phyloP scores from a whole-genome alignment of 768 basidiomycete genomes.

The Kockovaella imperatae region DNA sequence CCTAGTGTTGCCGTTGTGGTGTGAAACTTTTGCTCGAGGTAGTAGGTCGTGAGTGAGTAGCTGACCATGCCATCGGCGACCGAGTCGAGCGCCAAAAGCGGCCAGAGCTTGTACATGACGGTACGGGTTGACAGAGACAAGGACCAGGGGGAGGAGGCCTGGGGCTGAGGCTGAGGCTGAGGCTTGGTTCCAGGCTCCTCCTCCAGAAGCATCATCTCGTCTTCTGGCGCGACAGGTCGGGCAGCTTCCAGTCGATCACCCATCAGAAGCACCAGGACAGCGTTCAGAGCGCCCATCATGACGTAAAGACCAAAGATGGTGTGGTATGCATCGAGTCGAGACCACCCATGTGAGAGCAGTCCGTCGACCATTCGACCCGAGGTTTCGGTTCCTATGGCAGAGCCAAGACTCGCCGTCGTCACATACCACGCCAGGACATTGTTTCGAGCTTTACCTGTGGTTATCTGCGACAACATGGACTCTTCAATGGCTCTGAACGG shows the following conservation, averaged over 20 bases:
- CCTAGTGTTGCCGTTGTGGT: slow-evolving; percentile 17
- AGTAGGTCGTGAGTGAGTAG: slow-evolving; percentile 26
- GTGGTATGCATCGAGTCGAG: slow-evolving; percentile 19
- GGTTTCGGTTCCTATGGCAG: slow-evolving; percentile 20
- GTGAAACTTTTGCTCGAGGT: slow-evolving; percentile 18
- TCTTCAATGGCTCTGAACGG: slow-evolving; percentile 38
- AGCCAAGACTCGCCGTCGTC: slow-evolving; percentile 18
- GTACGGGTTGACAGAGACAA: slow-evolving; percentile 18
- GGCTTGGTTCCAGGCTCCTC: not conserved
- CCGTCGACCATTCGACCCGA: slow-evolving; percentile 12
- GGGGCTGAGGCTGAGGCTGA: not conserved
- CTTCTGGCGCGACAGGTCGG: not conserved
- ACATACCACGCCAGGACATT: slow-evolving; percentile 27
- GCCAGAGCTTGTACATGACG: slow-evolving; percentile 30
- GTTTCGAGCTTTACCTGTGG: slow-evolving; percentile 10
- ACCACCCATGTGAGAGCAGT: slow-evolving; percentile 17
- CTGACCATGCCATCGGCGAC: slow-evolving; percentile 29
- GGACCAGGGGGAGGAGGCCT: slow-evolving; percentile 3
- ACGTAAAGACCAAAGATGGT: slow-evolving; percentile 24
- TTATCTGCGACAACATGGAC: slow-evolving; percentile 32
- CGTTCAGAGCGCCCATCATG: slow-evolving; percentile 18
- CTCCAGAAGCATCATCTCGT: not conserved
- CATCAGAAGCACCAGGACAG: slow-evolving; percentile 7
- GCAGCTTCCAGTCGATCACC: slow-evolving; percentile 1
- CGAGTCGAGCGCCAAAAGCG: slow-evolving; percentile 23